phyloP scores from a whole-genome alignment of 108 stramenopile species.

The Fragilariopsis cylindrus region DNA sequence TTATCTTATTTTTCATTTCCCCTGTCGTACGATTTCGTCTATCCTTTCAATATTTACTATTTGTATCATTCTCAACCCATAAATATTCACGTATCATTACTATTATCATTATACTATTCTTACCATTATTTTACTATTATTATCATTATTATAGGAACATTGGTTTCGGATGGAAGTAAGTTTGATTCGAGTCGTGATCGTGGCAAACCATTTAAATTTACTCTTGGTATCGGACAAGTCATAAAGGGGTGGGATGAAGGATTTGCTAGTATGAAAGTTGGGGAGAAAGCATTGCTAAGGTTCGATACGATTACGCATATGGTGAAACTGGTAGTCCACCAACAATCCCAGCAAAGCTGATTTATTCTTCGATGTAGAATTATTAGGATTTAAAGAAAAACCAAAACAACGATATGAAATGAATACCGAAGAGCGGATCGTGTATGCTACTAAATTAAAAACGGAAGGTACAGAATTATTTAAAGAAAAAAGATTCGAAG shows the following conservation, averaged over 20 bases:
- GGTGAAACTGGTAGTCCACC: conserved; percentile 86
- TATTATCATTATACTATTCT: background rate
- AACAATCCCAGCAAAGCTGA: conserved; percentile 87
- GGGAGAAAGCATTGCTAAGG: conserved; percentile 82
- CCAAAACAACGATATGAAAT: conserved; percentile 87
- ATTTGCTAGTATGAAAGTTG: conserved; percentile 86
- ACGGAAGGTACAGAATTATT: conserved; percentile 84
- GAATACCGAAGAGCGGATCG: conserved; percentile 77
- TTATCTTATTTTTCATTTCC: background rate
- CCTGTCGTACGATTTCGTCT: background rate
- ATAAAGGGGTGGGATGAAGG: conserved; percentile 97
- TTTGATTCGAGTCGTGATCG: conserved; percentile 86
- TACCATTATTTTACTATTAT: conserved; percentile 3
- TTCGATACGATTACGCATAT: conserved; percentile 91
- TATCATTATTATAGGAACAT: conserved; percentile 48
- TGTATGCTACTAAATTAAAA: conserved; percentile 79
- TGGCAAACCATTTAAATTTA: conserved; percentile 94
- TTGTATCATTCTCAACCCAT: background rate
- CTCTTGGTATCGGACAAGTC: conserved; percentile 91
- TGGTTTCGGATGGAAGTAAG: conserved; percentile 83
- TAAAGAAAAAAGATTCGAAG: conserved; percentile 68
- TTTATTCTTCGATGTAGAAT: conserved; percentile 94
- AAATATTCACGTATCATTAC: background rate
- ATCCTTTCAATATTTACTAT: background rate
- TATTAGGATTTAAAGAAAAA: conserved; percentile 87